Evolutionary conservation across 202 grass and related monocot species (phyloP).

Genomic region (Saccharum hybrid): DNA sequence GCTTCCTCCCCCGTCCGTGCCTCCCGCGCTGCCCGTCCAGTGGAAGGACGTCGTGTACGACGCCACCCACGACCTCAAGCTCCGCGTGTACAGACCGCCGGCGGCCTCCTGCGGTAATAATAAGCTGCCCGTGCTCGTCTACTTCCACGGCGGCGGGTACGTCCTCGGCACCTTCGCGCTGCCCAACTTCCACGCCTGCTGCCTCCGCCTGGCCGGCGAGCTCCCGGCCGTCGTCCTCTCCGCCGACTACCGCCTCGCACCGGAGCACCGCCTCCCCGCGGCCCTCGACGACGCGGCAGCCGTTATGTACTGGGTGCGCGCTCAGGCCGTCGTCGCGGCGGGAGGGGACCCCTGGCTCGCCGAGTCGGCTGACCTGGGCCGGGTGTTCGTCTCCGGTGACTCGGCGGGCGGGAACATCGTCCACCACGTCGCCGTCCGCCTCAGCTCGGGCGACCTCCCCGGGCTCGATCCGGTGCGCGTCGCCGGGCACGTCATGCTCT

Average conservation of each 20-base stretch:
- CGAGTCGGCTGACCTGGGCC: conserved; percentile 53
- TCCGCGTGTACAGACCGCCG: conserved; percentile 53
- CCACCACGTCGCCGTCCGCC: conserved; percentile 59
- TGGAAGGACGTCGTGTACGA: conserved; percentile 63
- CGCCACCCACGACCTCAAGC: conserved; percentile 37
- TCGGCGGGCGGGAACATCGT: conserved; percentile 61
- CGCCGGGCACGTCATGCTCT: conserved; percentile 45
- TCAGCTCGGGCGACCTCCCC: conserved; percentile 20
- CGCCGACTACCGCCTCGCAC: conserved; percentile 79
- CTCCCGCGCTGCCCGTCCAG: conserved; percentile 15
- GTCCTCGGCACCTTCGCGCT: conserved; percentile 47
- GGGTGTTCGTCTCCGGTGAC: conserved; percentile 69
- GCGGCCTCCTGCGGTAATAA: neutral
- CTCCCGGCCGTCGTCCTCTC: conserved; percentile 64
- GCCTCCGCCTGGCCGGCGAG: conserved; percentile 63
- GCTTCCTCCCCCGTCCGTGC: neutral
- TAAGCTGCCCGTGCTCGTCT: conserved; percentile 58
- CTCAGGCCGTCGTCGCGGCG: neutral
- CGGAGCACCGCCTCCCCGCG: conserved; percentile 68
- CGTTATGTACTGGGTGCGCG: conserved; percentile 48
- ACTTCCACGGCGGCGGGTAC: conserved; percentile 70
- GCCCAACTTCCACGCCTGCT: conserved; percentile 52
- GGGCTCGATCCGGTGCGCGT: conserved; percentile 32
- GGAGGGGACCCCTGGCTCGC: conserved; percentile 46
- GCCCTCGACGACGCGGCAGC: conserved; percentile 56